Evolutionary conservation across 257 asterid genomes (phyloP).

Genomic region (Schizonepeta tenuifolia): DNA sequence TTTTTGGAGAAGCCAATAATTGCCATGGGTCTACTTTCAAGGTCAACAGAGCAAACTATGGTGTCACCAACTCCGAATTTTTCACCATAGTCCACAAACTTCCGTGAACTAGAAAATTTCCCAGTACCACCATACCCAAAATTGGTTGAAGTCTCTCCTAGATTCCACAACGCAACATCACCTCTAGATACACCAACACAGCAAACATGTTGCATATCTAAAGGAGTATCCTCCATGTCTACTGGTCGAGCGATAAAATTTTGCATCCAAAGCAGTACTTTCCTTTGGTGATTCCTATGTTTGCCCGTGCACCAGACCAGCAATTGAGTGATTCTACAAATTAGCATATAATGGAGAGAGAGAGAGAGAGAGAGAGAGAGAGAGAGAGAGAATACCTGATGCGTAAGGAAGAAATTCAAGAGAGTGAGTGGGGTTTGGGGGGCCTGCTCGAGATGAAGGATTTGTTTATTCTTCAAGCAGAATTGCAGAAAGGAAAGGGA

Average conservation of each 20-base stretch:
- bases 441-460: too few relatives aligned
- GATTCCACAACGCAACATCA: conserved; percentile 53
- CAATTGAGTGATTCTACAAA: too few relatives aligned
- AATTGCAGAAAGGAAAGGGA: too few relatives aligned
- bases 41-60: conserved; percentile 56
- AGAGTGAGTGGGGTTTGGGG: too few relatives aligned
- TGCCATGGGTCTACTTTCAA: conserved; percentile 53
- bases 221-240: conserved; percentile 55
- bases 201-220: conserved; percentile 50
- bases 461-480: too few relatives aligned
- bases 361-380: too few relatives aligned
- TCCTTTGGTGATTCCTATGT: conserved; percentile 59
- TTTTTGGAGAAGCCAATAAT: conserved; percentile 61
- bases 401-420: too few relatives aligned
- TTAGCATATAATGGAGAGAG: too few relatives aligned
- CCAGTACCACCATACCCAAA: conserved; percentile 67
- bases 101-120: conserved; percentile 49
- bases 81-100: conserved; percentile 48
- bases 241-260: conserved; percentile 54
- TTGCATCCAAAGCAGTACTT: conserved; percentile 71
- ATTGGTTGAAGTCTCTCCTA: conserved; percentile 56
- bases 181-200: conserved; percentile 65
- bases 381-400: too few relatives aligned
- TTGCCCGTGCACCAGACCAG: conserved; percentile 82
- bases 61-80: conserved; percentile 58